A percentile compares a stretch with the other conserved stretches of the same genome.
These are phyloP conservation scores for Sugiyamaella smithiae DNA, from an alignment of 805 yeast genomes.

Conservation along the genomic window DNA sequence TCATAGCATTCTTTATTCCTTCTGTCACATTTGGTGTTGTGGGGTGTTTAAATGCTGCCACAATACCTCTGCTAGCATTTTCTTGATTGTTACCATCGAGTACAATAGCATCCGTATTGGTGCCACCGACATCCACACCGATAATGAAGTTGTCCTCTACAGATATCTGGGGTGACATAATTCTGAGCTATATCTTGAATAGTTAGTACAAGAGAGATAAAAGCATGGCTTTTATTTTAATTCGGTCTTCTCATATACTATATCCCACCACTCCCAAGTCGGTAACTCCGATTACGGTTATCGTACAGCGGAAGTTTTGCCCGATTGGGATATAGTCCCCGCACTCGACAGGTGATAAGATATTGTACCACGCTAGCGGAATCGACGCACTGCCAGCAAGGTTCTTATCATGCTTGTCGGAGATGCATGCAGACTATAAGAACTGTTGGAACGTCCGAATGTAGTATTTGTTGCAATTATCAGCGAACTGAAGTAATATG, in stretches of 20 bases:
- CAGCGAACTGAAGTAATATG: too few relatives aligned
- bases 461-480: background rate
- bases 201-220: too few relatives aligned
- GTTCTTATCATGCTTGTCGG: background rate
- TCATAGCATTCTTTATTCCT: constrained; percentile 43
- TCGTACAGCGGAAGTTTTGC: constrained; percentile 32
- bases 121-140: constrained; percentile 53
- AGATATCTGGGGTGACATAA: constrained; percentile 44
- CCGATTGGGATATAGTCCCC: background rate
- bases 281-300: constrained; percentile 40
- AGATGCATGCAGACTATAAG: background rate
- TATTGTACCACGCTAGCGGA: too few relatives aligned
- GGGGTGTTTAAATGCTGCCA: constrained; percentile 43
- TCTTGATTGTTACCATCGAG: constrained; percentile 37
- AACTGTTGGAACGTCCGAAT: background rate
- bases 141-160: constrained; percentile 31
- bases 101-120: constrained; percentile 49
- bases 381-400: too few relatives aligned
- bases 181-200: too few relatives aligned
- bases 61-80: constrained; percentile 33
- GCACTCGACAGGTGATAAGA: too few relatives aligned
- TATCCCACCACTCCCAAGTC: too few relatives aligned
- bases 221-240: too few relatives aligned
- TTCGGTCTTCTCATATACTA: too few relatives aligned
- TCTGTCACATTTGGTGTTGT: constrained; percentile 46